Evolutionary conservation across 179 eudicot genomes (phyloP).

Genomic region (Camellia oleifera): DNA sequence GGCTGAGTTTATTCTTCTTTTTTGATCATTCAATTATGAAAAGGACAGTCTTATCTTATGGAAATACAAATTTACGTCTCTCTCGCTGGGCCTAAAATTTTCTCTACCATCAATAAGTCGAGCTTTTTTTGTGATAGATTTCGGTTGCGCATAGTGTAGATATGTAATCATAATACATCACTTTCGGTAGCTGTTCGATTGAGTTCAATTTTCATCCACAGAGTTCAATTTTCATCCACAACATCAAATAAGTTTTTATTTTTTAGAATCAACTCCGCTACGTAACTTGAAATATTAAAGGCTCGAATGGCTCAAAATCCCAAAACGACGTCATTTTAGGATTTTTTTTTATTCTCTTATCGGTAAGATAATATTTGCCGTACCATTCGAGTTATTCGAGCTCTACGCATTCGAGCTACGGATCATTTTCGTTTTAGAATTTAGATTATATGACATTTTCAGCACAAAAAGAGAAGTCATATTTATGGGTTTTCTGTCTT

Average conservation of each 20-base stretch:
- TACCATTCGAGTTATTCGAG: too few species aligned
- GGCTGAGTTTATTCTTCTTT: background rate
- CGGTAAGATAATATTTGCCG: too few species aligned
- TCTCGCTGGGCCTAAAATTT: background rate
- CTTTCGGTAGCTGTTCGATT: background rate
- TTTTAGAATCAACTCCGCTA: too few species aligned
- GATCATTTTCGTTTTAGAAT: too few species aligned
- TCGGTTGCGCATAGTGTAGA: background rate
- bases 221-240: background rate
- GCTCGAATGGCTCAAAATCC: too few species aligned
- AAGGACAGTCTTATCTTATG: background rate
- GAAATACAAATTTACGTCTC: background rate
- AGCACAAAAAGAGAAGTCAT: background rate
- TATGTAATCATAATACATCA: background rate
- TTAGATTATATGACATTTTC: too few species aligned
- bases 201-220: background rate
- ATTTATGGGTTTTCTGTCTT: background rate
- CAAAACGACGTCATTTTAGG: too few species aligned
- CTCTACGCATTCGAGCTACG: too few species aligned
- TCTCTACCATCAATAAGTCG: constrained; percentile 3
- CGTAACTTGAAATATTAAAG: too few species aligned
- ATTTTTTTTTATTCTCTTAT: too few species aligned
- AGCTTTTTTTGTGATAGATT: background rate
- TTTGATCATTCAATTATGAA: background rate
- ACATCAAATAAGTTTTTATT: background rate